These are phyloP conservation scores for Brettanomyces custersianus DNA, from an alignment of 805 yeast species.

Conservation along the genomic window DNA sequence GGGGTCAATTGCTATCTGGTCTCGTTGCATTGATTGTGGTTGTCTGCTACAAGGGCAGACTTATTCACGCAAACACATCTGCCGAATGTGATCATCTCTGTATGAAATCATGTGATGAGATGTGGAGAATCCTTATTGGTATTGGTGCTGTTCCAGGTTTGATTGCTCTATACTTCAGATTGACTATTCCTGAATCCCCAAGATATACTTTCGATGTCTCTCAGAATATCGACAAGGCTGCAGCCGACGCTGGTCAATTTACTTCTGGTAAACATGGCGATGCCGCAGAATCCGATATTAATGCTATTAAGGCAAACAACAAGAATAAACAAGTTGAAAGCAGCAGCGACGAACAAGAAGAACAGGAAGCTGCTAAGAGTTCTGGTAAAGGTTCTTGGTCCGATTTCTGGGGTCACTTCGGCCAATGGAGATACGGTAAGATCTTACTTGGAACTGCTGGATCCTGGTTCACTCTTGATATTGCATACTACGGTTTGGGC, in stretches of 20 bases:
- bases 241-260: constrained; percentile 47
- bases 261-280: constrained; percentile 41
- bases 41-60: constrained; percentile 62
- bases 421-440: constrained; percentile 82
- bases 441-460: constrained; percentile 83
- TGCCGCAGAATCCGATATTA: constrained; percentile 36
- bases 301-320: constrained; percentile 34
- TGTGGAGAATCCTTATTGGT: constrained; percentile 91
- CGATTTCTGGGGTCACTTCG: constrained; percentile 67
- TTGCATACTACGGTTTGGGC: constrained; percentile 85
- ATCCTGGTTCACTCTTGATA: constrained; percentile 85
- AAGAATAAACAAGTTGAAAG: constrained; percentile 16
- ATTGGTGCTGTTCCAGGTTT: constrained; percentile 86
- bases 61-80: constrained; percentile 44
- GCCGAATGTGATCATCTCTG: constrained; percentile 59
- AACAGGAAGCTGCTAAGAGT: constrained; percentile 6
- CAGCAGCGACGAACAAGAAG: constrained; percentile 34
- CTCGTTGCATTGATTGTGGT: constrained; percentile 69
- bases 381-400: constrained; percentile 77
- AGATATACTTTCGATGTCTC: constrained; percentile 77
- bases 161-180: constrained; percentile 80
- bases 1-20: constrained; percentile 90
- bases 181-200: constrained; percentile 92
- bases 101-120: constrained; percentile 75
- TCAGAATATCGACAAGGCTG: constrained; percentile 45